phyloP scores from a whole-genome alignment of 208 protist species.

The Jaenimonas drosophilae region DNA sequence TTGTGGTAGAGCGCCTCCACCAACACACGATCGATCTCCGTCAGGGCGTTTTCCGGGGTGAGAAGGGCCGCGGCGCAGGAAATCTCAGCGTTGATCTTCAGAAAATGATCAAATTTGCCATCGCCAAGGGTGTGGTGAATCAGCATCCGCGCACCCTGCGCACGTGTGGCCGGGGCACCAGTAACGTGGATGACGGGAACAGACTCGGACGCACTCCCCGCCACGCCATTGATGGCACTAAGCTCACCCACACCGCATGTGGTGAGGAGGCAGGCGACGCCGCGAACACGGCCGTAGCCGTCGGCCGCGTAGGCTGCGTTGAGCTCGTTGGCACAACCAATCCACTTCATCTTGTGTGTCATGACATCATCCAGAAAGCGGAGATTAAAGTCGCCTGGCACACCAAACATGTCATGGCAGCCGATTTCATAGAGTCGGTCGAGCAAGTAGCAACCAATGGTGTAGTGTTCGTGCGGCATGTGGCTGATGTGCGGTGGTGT shows the following conservation, averaged over 20 bases:
- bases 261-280: slow-evolving; percentile 24
- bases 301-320: slow-evolving; percentile 50
- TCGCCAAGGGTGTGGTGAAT: slow-evolving; percentile 47
- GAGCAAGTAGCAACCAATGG: slow-evolving; percentile 41
- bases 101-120: slow-evolving; percentile 29
- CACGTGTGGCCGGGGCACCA: slow-evolving; percentile 14
- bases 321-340: slow-evolving; percentile 46
- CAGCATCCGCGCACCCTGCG: slow-evolving; percentile 13
- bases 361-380: slow-evolving; percentile 55
- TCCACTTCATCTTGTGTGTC: slow-evolving; percentile 34
- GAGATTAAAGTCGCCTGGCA: slow-evolving; percentile 55
- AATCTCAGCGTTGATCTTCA: slow-evolving; percentile 19
- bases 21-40: slow-evolving; percentile 44
- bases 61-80: slow-evolving; percentile 26
- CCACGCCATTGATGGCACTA: slow-evolving; percentile 28
- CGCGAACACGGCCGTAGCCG: slow-evolving; percentile 24
- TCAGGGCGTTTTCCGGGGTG: slow-evolving; percentile 26
- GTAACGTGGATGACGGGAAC: slow-evolving; percentile 45
- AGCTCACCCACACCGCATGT: slow-evolving; percentile 50
- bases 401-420: slow-evolving; percentile 40
- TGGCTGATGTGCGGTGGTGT: neutral
- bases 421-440: slow-evolving; percentile 33
- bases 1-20: slow-evolving; percentile 32
- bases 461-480: slow-evolving; percentile 43
- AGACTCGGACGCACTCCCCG: slow-evolving; percentile 20